These are phyloP conservation scores for Leishmania guyanensis DNA, from an alignment of 208 protist species.

Conservation along the genomic window DNA sequence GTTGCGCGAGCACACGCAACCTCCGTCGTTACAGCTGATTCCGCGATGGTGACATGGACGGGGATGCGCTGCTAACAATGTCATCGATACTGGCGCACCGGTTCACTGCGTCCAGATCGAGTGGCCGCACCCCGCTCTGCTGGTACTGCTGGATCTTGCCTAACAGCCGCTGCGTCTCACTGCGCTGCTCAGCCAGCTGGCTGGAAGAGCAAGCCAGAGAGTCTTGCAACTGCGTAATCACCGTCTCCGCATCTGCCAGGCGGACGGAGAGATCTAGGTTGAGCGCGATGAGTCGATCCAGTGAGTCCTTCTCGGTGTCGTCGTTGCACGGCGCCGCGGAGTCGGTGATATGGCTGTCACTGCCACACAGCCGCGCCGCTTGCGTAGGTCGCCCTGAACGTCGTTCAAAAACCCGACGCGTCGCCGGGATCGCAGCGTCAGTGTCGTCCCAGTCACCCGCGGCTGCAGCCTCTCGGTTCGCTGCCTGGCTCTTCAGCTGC, in stretches of 20 bases:
- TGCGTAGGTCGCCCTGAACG: conserved; percentile 4
- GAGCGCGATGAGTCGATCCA: conserved; percentile 29
- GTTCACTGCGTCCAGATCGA: background rate
- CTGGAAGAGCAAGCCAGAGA: conserved; percentile 25
- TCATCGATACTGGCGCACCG: background rate
- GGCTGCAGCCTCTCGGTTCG: background rate
- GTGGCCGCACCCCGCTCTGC: conserved; percentile 6
- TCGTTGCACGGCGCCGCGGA: background rate
- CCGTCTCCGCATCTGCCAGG: conserved; percentile 35
- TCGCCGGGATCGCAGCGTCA: background rate
- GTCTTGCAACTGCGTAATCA: conserved; percentile 37
- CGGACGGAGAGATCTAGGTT: conserved; percentile 42
- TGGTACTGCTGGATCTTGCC: conserved; percentile 31
- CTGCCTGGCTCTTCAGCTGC: conserved; percentile 16
- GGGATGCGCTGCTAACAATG: conserved; percentile 12
- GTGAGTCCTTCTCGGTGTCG: background rate
- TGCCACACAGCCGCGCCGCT: conserved; percentile 9
- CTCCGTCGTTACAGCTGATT: background rate
- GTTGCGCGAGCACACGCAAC: background rate
- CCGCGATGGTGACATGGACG: conserved; percentile 3
- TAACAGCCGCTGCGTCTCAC: conserved; percentile 30
- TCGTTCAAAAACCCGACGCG: conserved; percentile 9
- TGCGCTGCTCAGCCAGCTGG: conserved; percentile 31
- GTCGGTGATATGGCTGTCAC: background rate
- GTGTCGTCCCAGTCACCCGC: background rate